Percentiles rank a stretch among this genome's conserved stretches.
Conservation (phyloP, 1,284 basidiomycete species). For the Fomitiporia mediterranea region DNA sequence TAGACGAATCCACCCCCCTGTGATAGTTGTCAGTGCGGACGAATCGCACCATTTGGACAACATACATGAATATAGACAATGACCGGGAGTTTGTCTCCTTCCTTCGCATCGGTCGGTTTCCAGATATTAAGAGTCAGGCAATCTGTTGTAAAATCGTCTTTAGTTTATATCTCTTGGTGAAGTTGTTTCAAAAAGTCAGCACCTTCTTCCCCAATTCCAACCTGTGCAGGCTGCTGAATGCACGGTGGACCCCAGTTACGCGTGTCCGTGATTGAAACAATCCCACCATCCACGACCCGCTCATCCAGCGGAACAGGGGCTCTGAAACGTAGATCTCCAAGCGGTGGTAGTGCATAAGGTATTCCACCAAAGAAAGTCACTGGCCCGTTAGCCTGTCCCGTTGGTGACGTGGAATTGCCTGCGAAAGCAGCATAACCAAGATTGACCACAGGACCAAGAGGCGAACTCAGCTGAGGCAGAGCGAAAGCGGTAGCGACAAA, state of each 20-base stretch:
- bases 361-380: conserved; percentile 46
- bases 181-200: no score
- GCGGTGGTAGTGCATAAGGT: conserved; percentile 51
- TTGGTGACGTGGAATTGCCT: conserved; percentile 38
- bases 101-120: conserved; percentile 39
- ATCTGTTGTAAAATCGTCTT: no score
- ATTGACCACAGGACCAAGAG: conserved; percentile 37
- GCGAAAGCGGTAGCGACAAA: not conserved
- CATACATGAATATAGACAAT: conserved; percentile 42
- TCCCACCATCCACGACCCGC: conserved; percentile 21
- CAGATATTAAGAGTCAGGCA: conserved; percentile 54
- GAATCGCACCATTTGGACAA: not conserved
- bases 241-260: conserved; percentile 40
- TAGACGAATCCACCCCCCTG: conserved; percentile 40
- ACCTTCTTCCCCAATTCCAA: conserved; percentile 41
- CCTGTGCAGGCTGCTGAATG: conserved; percentile 39
- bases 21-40: no score
- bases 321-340: conserved; percentile 47
- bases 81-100: conserved; percentile 41
- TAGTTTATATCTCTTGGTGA: no score
- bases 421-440: conserved; percentile 46
- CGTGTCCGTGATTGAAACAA: conserved; percentile 34
- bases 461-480: conserved; percentile 9
- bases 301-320: conserved; percentile 44
- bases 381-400: conserved; percentile 32